A percentile compares a stretch with the other conserved stretches of the same genome.
Evolutionary conservation across 352 stramenopile genomes (phyloP).

Genomic region (Globisporangium irregulare): DNA sequence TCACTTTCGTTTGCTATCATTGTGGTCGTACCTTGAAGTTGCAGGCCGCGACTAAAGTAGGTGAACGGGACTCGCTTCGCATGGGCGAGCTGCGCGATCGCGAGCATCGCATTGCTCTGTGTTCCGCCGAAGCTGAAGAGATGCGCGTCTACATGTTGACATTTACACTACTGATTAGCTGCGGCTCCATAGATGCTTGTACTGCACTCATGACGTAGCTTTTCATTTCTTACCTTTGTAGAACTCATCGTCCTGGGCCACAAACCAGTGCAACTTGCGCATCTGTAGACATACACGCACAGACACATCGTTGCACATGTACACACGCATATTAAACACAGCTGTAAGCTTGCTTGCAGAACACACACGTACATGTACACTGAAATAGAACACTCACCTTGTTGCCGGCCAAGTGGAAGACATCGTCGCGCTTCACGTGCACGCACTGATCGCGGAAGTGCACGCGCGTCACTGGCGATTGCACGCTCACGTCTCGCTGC

Average conservation of each 20-base stretch:
- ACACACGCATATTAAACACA: neutral
- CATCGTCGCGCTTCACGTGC: constrained; percentile 83
- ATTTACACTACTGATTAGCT: neutral
- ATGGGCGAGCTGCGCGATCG: constrained; percentile 76
- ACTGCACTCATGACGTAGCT: neutral
- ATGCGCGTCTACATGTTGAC: constrained; percentile 29
- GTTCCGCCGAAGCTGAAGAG: constrained; percentile 75
- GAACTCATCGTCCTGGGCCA: constrained; percentile 61
- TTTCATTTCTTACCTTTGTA: constrained; percentile 32
- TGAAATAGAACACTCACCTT: constrained; percentile 42
- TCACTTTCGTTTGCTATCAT: neutral
- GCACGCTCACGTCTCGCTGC: neutral
- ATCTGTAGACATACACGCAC: constrained; percentile 36
- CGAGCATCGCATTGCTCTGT: constrained; percentile 87
- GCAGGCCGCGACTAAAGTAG: constrained; percentile 70
- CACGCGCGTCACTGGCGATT: constrained; percentile 61
- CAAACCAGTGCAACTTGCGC: constrained; percentile 81
- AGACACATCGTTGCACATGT: neutral
- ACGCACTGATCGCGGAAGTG: constrained; percentile 63
- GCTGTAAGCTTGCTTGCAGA: neutral
- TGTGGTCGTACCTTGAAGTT: neutral
- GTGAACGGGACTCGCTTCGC: constrained; percentile 72
- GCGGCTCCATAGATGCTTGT: neutral
- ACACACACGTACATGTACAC: neutral
- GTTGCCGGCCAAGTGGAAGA: constrained; percentile 80